Evolutionary conservation across 805 yeast species (phyloP), one percentile per base, ranked within the genome.

Genomic region (Candida dajiaensis): DNA sequence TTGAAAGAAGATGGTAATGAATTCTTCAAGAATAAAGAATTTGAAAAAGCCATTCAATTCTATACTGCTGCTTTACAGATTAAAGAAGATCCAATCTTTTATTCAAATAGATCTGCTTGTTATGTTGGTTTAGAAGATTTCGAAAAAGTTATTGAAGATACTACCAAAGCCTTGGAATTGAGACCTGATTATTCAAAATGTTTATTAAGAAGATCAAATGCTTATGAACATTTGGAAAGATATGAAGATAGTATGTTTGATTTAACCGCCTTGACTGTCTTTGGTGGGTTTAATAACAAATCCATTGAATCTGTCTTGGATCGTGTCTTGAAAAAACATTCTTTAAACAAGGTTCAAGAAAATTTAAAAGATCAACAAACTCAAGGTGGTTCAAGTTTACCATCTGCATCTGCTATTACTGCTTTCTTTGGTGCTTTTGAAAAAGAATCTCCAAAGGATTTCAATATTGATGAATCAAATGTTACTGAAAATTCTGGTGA

Each of bases 21-120:
- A 44, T 78, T 71, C 48, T 94, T 87, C 74, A 85, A 83, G 66
- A 61, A 62, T 29, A 84, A 86, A 68, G 72, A 84, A 44, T 86
- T 74, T 61, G 75, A 79, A 45, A 74, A 75, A n/a, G 98, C 98
- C 39, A 78, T 89, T 58, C 79, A 77, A 40, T 83, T 75, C 66
- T 94, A 94, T 72, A 66, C 87, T 38, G 79, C 77, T 47, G 98
- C 99, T 11, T 72, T 94, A 55, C 63, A 73, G 45, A 73, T 88
- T 61, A 83, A 84, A 63, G 68, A 74, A 55, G 97, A 94, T 67
- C 89, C 97, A 6, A 85, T 90, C 31, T 94, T 78, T 70, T 92
- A 83, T 71, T 89, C 97, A 51, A 94, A 94, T 74, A 82, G 97
- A 69, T 89, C 98, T 25, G 99, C 99, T 16, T 92, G 97, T 69